Evolutionary conservation across 1,284 basidiomycete species (phyloP).

Genomic region (Xerocomus cyaneibrunnescens): DNA sequence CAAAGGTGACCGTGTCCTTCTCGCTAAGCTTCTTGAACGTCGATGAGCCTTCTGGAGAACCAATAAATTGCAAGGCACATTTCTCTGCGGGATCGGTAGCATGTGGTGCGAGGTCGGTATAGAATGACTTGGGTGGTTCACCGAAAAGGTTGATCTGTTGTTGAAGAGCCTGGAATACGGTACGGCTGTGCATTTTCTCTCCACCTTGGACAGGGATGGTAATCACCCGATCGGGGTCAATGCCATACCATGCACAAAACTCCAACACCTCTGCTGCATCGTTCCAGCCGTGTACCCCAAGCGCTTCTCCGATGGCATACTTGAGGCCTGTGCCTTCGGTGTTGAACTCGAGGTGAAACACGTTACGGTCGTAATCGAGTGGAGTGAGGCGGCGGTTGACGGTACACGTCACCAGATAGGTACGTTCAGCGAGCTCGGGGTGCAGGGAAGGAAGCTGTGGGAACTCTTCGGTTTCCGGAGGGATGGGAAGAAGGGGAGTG

Average conservation of each 20-base stretch:
- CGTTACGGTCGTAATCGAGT: slow-evolving; percentile 94
- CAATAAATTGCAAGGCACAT: slow-evolving; percentile 89
- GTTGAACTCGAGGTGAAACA: slow-evolving; percentile 98
- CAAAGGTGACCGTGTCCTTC: slow-evolving; percentile 94
- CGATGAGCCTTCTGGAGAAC: slow-evolving; percentile 85
- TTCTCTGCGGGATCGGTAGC: slow-evolving; percentile 76
- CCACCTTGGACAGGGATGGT: slow-evolving; percentile 73
- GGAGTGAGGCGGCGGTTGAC: slow-evolving; percentile 97
- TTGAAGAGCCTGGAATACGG: slow-evolving; percentile 93
- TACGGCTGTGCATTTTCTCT: slow-evolving; percentile 77
- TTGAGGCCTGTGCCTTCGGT: slow-evolving; percentile 90
- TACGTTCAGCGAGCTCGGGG: slow-evolving; percentile 88
- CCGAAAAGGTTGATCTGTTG: slow-evolving; percentile 98
- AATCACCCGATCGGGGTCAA: slow-evolving; percentile 79
- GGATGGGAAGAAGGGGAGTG: slow-evolving; percentile 45
- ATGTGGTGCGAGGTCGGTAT: slow-evolving; percentile 80
- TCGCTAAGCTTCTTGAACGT: slow-evolving; percentile 97
- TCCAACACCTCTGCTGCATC: slow-evolving; percentile 85
- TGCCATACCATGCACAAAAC: slow-evolving; percentile 92
- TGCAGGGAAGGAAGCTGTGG: slow-evolving; percentile 69
- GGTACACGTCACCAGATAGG: slow-evolving; percentile 89
- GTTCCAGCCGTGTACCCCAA: slow-evolving; percentile 98
- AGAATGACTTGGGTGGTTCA: slow-evolving; percentile 95
- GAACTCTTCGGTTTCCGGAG: slow-evolving; percentile 41
- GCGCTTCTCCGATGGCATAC: slow-evolving; percentile 95